Evolutionary conservation across 169 alveolate species (phyloP), one percentile per base, ranked within the genome.

Genomic region (Eimeria praecox): DNA sequence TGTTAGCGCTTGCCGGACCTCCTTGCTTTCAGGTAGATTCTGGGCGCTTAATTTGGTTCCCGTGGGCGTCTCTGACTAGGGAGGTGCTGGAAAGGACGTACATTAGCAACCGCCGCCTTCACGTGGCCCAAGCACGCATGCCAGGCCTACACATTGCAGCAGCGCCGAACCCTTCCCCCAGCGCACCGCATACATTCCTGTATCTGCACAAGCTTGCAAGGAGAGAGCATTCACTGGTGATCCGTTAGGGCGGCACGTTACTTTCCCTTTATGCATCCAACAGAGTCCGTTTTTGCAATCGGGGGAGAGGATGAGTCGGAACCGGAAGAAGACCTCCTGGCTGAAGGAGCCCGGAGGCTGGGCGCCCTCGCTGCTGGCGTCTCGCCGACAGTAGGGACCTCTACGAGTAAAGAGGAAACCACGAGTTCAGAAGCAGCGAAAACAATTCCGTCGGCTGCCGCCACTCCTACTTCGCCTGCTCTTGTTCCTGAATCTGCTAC

Each of bases 291-390:
- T 38, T 82, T 82, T 6, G 90, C 90, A 52, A 82, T 82, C 14
- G 90, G 90, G 73, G 90, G 90, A 49, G 90, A 82, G 73, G 90
- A 82, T 82, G 90, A 82, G 10, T 82, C 90, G 44, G 90, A 82
- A 49, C 52, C 54, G 56, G 90, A 82, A 38, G 90, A 82, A 49
- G 90, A 82, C 27, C 46, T 82, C 38, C 90, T 82, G 46, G 90
- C 71, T 6, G 54, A 46, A 38, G 90, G 90, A 33, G 30, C 90
- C 18, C 69, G 71, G 46, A 38, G 90, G 75, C 46, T 82, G 49
- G 90, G 90, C n/a, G 90, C 90, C 52, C 44, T 82, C 49, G 90
- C 90, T 9, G 90, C 90, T 49, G 73, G 49, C 44, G 90, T 82
- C 0, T 82, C 90, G 20, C 46, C 73, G 5, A 22, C 69, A 22